phyloP scores from a whole-genome alignment of 768 basidiomycete genomes.

The Amyloporia xantha region DNA sequence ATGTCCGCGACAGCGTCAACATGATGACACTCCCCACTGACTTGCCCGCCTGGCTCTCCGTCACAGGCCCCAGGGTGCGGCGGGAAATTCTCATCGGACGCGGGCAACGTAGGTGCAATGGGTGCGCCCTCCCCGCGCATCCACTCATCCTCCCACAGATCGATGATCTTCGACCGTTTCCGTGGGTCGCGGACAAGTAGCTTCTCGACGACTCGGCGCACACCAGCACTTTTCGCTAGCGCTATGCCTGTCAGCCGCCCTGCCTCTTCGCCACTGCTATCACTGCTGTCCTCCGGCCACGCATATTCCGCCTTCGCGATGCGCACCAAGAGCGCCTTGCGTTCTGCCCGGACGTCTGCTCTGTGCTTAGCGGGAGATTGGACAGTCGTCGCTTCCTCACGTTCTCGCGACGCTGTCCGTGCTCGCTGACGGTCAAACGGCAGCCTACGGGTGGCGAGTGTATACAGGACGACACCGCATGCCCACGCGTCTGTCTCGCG shows the following conservation, averaged over 20 bases:
- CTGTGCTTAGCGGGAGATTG: background rate
- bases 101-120: slow-evolving; percentile 13
- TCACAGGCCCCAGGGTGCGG: background rate
- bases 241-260: slow-evolving; percentile 24
- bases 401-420: slow-evolving; percentile 10
- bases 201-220: slow-evolving; percentile 47
- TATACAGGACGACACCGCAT: slow-evolving; percentile 81
- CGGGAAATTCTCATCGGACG: background rate
- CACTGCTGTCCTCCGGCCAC: slow-evolving; percentile 44
- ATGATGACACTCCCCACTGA: background rate
- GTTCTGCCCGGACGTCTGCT: slow-evolving; percentile 24
- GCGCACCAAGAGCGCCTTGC: slow-evolving; percentile 58
- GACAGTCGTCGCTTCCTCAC: slow-evolving; percentile 31
- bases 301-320: slow-evolving; percentile 77
- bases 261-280: background rate
- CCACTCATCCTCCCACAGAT: slow-evolving; percentile 54
- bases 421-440: slow-evolving; percentile 50
- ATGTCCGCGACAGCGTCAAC: slow-evolving; percentile 6
- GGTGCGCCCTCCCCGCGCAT: slow-evolving; percentile 34
- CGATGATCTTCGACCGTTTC: slow-evolving; percentile 52
- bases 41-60: slow-evolving; percentile 4
- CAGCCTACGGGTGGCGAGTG: slow-evolving; percentile 58
- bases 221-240: slow-evolving; percentile 35
- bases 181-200: slow-evolving; percentile 66
- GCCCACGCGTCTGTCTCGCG: slow-evolving; percentile 87